phyloP scores from a whole-genome alignment of 768 basidiomycete species.

The Suillus hirtellus region DNA sequence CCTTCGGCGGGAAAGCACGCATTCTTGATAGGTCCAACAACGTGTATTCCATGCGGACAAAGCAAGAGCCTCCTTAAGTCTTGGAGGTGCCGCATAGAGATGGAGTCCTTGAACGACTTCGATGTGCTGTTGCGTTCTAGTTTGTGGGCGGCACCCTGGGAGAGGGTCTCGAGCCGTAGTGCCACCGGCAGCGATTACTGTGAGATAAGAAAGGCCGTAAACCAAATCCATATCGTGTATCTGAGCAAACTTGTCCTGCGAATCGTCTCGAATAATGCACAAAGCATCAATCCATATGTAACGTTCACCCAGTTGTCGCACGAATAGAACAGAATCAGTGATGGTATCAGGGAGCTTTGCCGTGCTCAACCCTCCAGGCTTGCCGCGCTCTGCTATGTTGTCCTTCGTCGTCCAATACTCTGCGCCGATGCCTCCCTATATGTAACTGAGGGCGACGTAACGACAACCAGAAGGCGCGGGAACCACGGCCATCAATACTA shows the following conservation, averaged over 20 bases:
- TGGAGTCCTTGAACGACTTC: conserved; percentile 24
- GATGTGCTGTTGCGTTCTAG: conserved; percentile 19
- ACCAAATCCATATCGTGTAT: conserved; percentile 24
- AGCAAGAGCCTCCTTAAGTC: conserved; percentile 11
- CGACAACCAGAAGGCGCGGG: conserved; percentile 21
- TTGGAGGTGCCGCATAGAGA: conserved; percentile 20
- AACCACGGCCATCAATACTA: conserved; percentile 9
- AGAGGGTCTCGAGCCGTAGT: conserved; percentile 16
- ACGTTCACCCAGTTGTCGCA: conserved; percentile 21
- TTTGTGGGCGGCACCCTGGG: conserved; percentile 16
- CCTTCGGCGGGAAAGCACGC: conserved; percentile 21
- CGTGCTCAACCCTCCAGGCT: neutral
- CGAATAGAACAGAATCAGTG: conserved; percentile 24
- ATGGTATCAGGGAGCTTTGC: conserved; percentile 24
- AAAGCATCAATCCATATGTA: conserved; percentile 30
- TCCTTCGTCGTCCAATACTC: conserved; percentile 9
- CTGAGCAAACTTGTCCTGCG: conserved; percentile 19
- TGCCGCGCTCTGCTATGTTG: conserved; percentile 1
- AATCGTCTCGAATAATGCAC: conserved; percentile 25
- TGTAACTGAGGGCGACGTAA: conserved; percentile 27
- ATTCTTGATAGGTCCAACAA: conserved; percentile 28
- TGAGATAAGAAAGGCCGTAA: conserved; percentile 20
- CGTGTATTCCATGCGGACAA: conserved; percentile 21
- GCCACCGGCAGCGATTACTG: conserved; percentile 21
- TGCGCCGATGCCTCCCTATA: conserved; percentile 20